These are phyloP conservation scores for Talaromyces rugulosus DNA, from an alignment of 2,329 filamentous ascomycete genomes.

Conservation along the genomic window DNA sequence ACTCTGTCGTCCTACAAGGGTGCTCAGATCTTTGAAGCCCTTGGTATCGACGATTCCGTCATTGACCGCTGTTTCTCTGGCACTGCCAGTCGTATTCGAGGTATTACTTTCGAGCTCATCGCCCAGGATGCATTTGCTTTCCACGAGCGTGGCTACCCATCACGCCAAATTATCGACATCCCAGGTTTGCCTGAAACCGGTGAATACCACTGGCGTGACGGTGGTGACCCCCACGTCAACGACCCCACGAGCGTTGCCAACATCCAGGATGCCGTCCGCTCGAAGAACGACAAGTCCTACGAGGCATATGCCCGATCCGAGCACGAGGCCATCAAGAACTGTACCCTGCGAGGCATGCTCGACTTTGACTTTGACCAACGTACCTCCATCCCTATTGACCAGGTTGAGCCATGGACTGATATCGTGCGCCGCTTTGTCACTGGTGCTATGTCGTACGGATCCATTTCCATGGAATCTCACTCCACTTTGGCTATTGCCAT, in stretches of 20 bases:
- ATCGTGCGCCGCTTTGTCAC: constrained; percentile 96
- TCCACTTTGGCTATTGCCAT: constrained; percentile 93
- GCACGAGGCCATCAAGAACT: constrained; percentile 95
- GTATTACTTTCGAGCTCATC: constrained; percentile 88
- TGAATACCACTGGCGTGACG: constrained; percentile 98
- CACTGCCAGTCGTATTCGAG: constrained; percentile 89
- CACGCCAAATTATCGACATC: constrained; percentile 69
- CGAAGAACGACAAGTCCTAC: constrained; percentile 98
- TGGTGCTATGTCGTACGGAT: constrained; percentile 97
- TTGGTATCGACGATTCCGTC: constrained; percentile 86
- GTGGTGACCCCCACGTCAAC: constrained; percentile 91
- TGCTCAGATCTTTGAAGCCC: constrained; percentile 94
- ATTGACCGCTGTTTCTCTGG: constrained; percentile 93
- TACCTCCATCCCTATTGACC: constrained; percentile 83
- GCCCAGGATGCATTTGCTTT: constrained; percentile 92
- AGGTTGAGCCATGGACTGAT: constrained; percentile 97
- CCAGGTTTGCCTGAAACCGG: constrained; percentile 85
- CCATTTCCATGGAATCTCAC: constrained; percentile 97
- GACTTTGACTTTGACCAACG: constrained; percentile 94
- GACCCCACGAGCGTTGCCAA: constrained; percentile 93
- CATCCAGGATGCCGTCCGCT: constrained; percentile 91
- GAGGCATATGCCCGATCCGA: constrained; percentile 91
- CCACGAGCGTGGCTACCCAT: constrained; percentile 89
- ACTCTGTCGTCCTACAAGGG: constrained; percentile 96
- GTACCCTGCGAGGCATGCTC: constrained; percentile 86